Evolutionary conservation across 495 filamentous ascomycete species (phyloP).

Genomic region (Penicillium desertorum): DNA sequence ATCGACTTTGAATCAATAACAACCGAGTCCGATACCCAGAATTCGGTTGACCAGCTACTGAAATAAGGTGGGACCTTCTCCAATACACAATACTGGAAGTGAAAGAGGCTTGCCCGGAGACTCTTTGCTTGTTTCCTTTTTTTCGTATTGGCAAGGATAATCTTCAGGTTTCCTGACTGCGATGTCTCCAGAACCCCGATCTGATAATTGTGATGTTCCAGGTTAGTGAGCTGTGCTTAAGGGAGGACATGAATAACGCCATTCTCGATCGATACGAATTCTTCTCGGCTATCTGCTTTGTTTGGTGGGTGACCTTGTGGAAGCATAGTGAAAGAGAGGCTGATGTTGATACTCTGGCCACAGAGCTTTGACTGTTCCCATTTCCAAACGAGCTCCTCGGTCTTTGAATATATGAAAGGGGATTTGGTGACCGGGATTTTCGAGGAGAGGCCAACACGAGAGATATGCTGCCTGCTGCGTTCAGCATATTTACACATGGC

Average conservation of each 20-base stretch:
- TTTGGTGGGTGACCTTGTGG: conserved; percentile 5
- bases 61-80: no score
- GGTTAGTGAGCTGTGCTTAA: conserved; percentile 1
- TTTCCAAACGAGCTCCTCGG: conserved; percentile 17
- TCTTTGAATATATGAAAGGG: conserved; percentile 18
- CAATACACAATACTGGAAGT: no score
- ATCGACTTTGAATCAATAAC: no score
- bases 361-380: conserved; percentile 16
- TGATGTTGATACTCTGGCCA: conserved; percentile 15
- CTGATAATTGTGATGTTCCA: conserved; percentile 6
- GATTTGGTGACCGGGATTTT: neutral
- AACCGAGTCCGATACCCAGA: no score
- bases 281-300: neutral
- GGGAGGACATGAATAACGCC: neutral
- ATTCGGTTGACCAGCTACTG: no score
- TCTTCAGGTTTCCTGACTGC: conserved; percentile 6
- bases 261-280: conserved; percentile 10
- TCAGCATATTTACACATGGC: no score
- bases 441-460: no score
- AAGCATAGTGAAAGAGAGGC: neutral
- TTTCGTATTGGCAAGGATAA: neutral
- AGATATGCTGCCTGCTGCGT: no score
- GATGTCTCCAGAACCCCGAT: neutral
- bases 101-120: no score
- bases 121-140: no score